These are phyloP conservation scores for Exophiala sideris DNA, from an alignment of 2,329 filamentous ascomycete species.

Conservation along the genomic window DNA sequence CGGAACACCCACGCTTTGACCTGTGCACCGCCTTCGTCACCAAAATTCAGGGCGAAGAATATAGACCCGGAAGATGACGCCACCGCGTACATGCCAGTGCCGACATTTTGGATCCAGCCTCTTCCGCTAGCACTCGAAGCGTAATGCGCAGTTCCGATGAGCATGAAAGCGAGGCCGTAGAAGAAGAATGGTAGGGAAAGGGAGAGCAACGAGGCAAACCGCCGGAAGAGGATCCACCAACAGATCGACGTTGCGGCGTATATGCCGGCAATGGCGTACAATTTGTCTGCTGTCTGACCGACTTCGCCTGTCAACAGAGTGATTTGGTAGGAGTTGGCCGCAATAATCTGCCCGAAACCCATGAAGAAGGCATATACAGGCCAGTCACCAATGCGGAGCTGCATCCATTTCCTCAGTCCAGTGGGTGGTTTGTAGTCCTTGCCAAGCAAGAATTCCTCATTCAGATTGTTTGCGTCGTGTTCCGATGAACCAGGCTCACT, in stretches of 20 bases:
- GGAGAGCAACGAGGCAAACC: slow-evolving; percentile 54
- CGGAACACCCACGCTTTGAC: slow-evolving; percentile 66
- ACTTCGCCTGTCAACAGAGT: slow-evolving; percentile 63
- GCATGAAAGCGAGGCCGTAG: slow-evolving; percentile 61
- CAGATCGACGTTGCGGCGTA: slow-evolving; percentile 57
- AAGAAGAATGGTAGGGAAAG: slow-evolving; percentile 61
- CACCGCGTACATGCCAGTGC: slow-evolving; percentile 59
- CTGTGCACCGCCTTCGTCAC: slow-evolving; percentile 60
- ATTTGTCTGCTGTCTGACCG: slow-evolving; percentile 56
- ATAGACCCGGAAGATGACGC: slow-evolving; percentile 62
- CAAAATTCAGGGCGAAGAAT: slow-evolving; percentile 66
- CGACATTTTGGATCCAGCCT: slow-evolving; percentile 59
- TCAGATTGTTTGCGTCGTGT: slow-evolving; percentile 33
- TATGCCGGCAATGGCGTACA: slow-evolving; percentile 60
- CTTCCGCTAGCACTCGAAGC: slow-evolving; percentile 34
- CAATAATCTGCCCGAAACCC: slow-evolving; percentile 61
- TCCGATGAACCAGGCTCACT: slow-evolving; percentile 17
- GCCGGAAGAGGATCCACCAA: slow-evolving; percentile 64
- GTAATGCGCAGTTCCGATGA: slow-evolving; percentile 62
- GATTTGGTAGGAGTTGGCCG: slow-evolving; percentile 66
- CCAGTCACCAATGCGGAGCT: slow-evolving; percentile 60
- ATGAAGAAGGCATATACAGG: slow-evolving; percentile 61
- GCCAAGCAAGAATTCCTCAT: slow-evolving; percentile 55
- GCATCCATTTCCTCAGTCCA: slow-evolving; percentile 54
- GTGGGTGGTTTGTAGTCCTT: slow-evolving; percentile 56